A percentile compares a stretch with the other conserved stretches of the same genome.
Conservation (phyloP, 352 stramenopile genomes). For the Bremia lactucae region DNA sequence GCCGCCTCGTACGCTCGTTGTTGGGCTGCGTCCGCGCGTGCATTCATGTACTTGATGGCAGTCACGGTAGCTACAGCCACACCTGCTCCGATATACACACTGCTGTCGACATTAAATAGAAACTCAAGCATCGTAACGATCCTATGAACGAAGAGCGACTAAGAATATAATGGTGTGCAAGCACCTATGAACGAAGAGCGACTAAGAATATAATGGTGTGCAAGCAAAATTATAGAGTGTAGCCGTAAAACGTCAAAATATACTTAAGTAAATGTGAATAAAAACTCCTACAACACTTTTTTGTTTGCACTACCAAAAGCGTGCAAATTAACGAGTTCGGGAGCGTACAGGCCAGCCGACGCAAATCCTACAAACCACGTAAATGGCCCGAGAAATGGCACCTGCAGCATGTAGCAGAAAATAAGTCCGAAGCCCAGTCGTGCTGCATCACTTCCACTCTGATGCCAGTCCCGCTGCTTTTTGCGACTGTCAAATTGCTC, state of each 20-base stretch:
- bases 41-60: conserved; percentile 51
- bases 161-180: too few species aligned
- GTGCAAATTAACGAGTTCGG: conserved; percentile 54
- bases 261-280: too few species aligned
- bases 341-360: conserved; percentile 42
- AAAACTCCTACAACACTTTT: too few species aligned
- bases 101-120: conserved; percentile 33
- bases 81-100: conserved; percentile 42
- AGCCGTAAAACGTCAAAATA: too few species aligned
- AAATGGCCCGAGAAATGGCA: conserved; percentile 55
- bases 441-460: conserved; percentile 50
- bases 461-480: conserved; percentile 34
- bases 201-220: too few species aligned
- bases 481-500: conserved; percentile 18
- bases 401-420: conserved; percentile 44
- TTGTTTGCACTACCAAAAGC: conserved; percentile 63
- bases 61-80: conserved; percentile 43
- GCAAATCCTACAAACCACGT: conserved; percentile 63
- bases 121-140: conserved; percentile 57
- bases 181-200: too few species aligned
- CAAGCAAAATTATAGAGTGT: too few species aligned
- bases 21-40: conserved; percentile 47
- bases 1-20: conserved; percentile 50
- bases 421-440: conserved; percentile 55
- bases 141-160: too few species aligned